Evolutionary conservation across 768 basidiomycete genomes (phyloP).

Genomic region (Termitomyces eurrhizus): DNA sequence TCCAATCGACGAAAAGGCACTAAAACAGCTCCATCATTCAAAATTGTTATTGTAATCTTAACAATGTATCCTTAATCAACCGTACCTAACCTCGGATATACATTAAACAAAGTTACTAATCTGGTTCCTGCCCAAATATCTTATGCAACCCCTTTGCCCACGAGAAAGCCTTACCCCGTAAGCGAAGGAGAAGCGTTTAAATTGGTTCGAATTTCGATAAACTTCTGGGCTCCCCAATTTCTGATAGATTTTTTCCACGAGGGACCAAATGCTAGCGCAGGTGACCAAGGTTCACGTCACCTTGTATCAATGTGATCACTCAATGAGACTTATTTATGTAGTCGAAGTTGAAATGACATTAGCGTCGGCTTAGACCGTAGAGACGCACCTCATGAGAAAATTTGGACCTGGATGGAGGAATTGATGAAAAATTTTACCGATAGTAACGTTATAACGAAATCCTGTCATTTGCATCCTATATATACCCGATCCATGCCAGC

Average conservation of each 20-base stretch:
- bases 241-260: not conserved
- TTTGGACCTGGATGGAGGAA: constrained; percentile 3
- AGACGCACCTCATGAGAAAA: constrained; percentile 5
- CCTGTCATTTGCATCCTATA: constrained; percentile 5
- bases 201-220: not conserved
- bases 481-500: constrained; percentile 7
- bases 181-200: not conserved
- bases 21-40: constrained; percentile 34
- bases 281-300: not conserved
- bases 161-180: not conserved
- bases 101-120: not conserved
- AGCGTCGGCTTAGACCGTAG: not conserved
- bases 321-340: not conserved
- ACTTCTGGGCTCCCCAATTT: not conserved
- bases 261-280: not conserved
- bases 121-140: not conserved
- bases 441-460: not conserved
- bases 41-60: constrained; percentile 14
- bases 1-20: constrained; percentile 53
- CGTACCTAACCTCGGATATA: not conserved
- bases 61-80: not conserved
- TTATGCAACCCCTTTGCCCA: not conserved
- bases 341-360: not conserved
- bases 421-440: constrained; percentile 1
- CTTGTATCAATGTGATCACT: not conserved